Conservation (phyloP, 2,329 filamentous ascomycete genomes). For the Cladophialophora carrionii region DNA sequence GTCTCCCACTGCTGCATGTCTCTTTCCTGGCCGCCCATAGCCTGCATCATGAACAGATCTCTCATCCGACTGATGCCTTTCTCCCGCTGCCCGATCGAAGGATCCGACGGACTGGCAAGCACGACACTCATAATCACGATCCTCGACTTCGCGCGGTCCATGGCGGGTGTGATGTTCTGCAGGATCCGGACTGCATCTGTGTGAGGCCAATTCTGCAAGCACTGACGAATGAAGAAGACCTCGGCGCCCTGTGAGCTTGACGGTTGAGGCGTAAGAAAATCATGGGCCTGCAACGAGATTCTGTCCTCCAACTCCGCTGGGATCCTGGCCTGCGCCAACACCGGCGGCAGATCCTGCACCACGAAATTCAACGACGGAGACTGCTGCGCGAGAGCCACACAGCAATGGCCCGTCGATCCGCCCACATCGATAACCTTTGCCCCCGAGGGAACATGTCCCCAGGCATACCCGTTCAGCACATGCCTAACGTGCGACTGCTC, state of each 20-base stretch:
- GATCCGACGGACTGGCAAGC: slow-evolving; percentile 2
- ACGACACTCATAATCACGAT: slow-evolving; percentile 17
- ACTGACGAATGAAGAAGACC: slow-evolving; percentile 17
- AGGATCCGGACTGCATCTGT: slow-evolving; percentile 1
- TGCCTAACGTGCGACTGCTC: slow-evolving; percentile 14
- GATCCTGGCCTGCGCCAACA: slow-evolving; percentile 4
- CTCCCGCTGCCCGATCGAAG: slow-evolving; percentile 5
- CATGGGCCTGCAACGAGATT: slow-evolving; percentile 3
- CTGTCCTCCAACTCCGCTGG: slow-evolving; percentile 4
- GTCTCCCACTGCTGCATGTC: slow-evolving; percentile 6
- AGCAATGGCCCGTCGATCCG: slow-evolving; percentile 12
- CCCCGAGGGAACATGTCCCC: background rate
- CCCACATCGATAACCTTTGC: slow-evolving; percentile 12
- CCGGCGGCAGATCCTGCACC: slow-evolving; percentile 13
- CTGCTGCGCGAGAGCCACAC: slow-evolving; percentile 2
- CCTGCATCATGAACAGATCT: slow-evolving; percentile 18
- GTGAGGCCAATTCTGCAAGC: slow-evolving; percentile 11
- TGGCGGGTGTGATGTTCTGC: slow-evolving; percentile 3
- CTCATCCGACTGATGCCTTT: slow-evolving; percentile 11
- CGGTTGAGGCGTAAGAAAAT: slow-evolving; percentile 11
- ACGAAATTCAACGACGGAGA: slow-evolving; percentile 7
- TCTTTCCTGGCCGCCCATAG: slow-evolving; percentile 12
- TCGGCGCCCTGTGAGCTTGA: background rate
- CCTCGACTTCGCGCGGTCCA: slow-evolving; percentile 5
- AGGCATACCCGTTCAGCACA: slow-evolving; percentile 1